Percentiles rank a stretch among this genome's conserved stretches.
These are phyloP conservation scores for Pseudogymnoascus verrucosus DNA, from an alignment of 2,329 filamentous ascomycete species.

Conservation along the genomic window DNA sequence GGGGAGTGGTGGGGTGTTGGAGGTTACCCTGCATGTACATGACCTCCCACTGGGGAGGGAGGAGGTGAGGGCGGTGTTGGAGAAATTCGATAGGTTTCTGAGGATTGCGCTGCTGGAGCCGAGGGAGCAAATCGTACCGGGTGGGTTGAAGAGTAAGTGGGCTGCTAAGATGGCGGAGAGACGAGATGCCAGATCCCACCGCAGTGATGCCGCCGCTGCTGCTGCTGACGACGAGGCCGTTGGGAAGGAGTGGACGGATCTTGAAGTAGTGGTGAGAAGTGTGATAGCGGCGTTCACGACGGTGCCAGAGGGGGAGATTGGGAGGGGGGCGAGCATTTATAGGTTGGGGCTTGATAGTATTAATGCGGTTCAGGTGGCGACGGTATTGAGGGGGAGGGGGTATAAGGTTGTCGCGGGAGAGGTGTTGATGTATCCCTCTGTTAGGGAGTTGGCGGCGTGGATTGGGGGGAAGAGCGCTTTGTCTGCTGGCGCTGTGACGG, in stretches of 20 bases:
- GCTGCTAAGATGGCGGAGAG: conserved; percentile 9
- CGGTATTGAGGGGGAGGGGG: conserved; percentile 52
- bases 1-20: conserved; percentile 32
- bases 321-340: conserved; percentile 64
- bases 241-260: conserved; percentile 14
- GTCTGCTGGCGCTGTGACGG: too few relatives aligned
- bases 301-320: conserved; percentile 42
- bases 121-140: conserved; percentile 21
- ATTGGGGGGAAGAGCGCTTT: conserved; percentile 9
- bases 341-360: conserved; percentile 89
- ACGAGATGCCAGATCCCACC: background rate
- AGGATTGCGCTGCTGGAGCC: conserved; percentile 22
- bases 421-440: conserved; percentile 57
- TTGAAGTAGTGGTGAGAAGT: conserved; percentile 36
- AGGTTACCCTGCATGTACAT: conserved; percentile 56
- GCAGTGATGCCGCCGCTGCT: background rate
- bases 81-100: conserved; percentile 20
- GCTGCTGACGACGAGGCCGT: background rate
- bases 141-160: conserved; percentile 18
- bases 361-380: conserved; percentile 71
- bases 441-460: conserved; percentile 28
- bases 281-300: conserved; percentile 46
- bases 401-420: conserved; percentile 58
- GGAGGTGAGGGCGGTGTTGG: conserved; percentile 17
- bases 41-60: conserved; percentile 29